phyloP scores from a whole-genome alignment of 306 rosid species.

The Canavalia ensiformis region DNA sequence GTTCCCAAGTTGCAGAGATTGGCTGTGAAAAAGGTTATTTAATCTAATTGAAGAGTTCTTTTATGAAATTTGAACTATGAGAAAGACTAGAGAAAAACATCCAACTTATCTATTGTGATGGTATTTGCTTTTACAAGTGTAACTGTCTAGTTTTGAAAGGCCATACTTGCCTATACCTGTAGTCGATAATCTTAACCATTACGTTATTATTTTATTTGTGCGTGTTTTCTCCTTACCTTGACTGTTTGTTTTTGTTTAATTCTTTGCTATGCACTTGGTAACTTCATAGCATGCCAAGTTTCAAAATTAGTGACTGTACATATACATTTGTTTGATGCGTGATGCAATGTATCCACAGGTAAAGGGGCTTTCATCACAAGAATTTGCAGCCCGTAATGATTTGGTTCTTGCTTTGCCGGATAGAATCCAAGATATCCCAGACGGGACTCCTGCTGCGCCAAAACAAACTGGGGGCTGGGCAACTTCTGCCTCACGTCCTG shows the following conservation, averaged over 20 bases:
- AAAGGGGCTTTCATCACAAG: slow-evolving; percentile 88
- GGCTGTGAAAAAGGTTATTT: slow-evolving; percentile 83
- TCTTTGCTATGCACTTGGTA: background rate
- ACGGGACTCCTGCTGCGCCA: slow-evolving; percentile 82
- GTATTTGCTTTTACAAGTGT: background rate
- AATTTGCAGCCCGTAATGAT: slow-evolving; percentile 97
- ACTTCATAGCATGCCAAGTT: background rate
- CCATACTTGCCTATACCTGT: background rate
- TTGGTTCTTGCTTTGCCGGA: slow-evolving; percentile 93
- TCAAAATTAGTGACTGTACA: background rate
- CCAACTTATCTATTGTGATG: background rate
- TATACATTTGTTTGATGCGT: slow-evolving; percentile 19
- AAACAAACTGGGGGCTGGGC: slow-evolving; percentile 93
- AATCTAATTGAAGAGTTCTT: slow-evolving; percentile 24
- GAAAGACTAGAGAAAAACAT: slow-evolving; percentile 12
- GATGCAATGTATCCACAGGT: slow-evolving; percentile 60
- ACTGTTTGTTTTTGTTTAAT: background rate
- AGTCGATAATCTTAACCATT: no score
- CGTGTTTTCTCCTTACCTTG: background rate
- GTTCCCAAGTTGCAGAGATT: slow-evolving; percentile 95
- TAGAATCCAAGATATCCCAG: slow-evolving; percentile 95
- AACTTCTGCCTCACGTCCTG: slow-evolving; percentile 84
- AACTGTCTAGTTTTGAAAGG: slow-evolving; percentile 1
- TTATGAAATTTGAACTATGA: background rate
- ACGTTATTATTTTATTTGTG: slow-evolving; percentile 18